Conservation (phyloP, 306 rosid species). For the Glycyrrhiza uralensis region DNA sequence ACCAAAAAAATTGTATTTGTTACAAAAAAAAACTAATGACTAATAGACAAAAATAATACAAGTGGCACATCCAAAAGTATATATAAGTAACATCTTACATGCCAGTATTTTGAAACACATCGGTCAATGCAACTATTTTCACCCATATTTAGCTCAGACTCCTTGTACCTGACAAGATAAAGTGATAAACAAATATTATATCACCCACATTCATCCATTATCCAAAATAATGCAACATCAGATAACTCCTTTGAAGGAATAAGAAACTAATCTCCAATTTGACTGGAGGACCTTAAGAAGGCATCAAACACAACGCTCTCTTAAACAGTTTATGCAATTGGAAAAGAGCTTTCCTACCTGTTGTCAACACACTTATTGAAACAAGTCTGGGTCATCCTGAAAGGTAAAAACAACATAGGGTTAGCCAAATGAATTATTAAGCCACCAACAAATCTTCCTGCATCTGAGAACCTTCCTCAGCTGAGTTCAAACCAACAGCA, state of each 20-base stretch:
- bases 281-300: neutral
- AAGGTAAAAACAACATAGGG: neutral
- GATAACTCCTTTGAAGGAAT: neutral
- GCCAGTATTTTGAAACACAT: constrained; percentile 98
- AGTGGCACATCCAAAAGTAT: neutral
- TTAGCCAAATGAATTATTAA: constrained; percentile 11
- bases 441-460: neutral
- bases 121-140: constrained; percentile 98
- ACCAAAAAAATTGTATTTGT: neutral
- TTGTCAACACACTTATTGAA: constrained; percentile 91
- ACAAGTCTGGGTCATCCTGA: constrained; percentile 95
- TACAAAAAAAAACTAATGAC: neutral
- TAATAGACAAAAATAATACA: neutral
- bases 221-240: neutral
- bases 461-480: too few species aligned
- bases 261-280: neutral
- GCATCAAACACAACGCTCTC: neutral
- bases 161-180: constrained; percentile 77
- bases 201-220: neutral
- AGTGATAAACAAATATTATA: neutral
- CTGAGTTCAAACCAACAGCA: neutral
- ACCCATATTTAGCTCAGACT: constrained; percentile 93
- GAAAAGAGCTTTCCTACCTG: constrained; percentile 47
- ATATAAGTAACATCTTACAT: constrained; percentile 47
- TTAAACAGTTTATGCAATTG: neutral